Evolutionary conservation across 495 filamentous ascomycete species (phyloP).

Genomic region (Barbatosphaeria neglecta): DNA sequence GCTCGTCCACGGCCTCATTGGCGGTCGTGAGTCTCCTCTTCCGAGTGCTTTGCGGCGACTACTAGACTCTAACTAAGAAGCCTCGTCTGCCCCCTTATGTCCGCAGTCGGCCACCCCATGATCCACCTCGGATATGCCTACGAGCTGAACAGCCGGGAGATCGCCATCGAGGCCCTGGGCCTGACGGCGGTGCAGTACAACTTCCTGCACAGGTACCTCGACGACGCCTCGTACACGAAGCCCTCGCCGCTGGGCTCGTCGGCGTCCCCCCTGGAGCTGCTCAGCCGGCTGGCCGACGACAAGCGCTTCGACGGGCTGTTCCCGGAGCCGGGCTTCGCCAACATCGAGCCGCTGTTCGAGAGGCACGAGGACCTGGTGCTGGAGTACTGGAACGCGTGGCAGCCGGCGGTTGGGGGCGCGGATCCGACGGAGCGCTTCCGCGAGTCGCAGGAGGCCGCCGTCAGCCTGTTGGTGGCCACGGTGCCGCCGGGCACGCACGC

Average conservation of each 20-base stretch:
- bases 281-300: constrained; percentile 47
- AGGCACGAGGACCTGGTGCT: constrained; percentile 57
- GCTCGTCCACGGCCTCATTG: constrained; percentile 63
- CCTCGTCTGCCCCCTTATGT: constrained; percentile 2
- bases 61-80: neutral
- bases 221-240: constrained; percentile 56
- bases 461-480: constrained; percentile 55
- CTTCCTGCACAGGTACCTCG: constrained; percentile 65
- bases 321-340: constrained; percentile 42
- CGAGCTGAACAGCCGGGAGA: constrained; percentile 64
- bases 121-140: constrained; percentile 86
- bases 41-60: too few species aligned
- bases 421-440: constrained; percentile 60
- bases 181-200: constrained; percentile 61
- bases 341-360: constrained; percentile 56
- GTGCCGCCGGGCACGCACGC: constrained; percentile 43
- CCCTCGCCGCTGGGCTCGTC: constrained; percentile 35
- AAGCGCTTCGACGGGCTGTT: constrained; percentile 49
- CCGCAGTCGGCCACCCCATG: constrained; percentile 74
- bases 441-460: constrained; percentile 64
- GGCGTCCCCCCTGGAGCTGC: constrained; percentile 52
- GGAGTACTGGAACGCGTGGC: constrained; percentile 84
- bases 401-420: constrained; percentile 21
- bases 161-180: constrained; percentile 74
- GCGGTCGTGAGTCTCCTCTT: constrained; percentile 51